phyloP scores from a whole-genome alignment of 306 rosid species.

The Hippophae tibetana region DNA sequence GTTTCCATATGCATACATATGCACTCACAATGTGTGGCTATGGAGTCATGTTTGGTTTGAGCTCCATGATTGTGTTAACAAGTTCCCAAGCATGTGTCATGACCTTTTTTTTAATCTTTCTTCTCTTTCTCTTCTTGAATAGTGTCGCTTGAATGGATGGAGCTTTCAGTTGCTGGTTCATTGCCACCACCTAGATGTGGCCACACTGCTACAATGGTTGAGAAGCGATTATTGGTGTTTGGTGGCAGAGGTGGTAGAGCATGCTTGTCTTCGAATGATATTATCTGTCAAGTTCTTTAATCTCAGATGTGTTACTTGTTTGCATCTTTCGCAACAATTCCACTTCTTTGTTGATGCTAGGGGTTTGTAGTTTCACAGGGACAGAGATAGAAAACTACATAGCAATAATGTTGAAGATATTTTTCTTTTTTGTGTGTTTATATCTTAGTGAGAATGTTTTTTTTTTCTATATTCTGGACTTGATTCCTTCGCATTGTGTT shows the following conservation, averaged over 20 bases:
- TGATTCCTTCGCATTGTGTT: no score
- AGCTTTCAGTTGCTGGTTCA: conserved; percentile 68
- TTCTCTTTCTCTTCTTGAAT: background rate
- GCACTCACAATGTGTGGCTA: background rate
- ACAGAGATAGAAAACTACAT: no score
- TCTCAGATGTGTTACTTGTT: no score
- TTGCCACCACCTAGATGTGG: conserved; percentile 95
- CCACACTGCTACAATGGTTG: conserved; percentile 85
- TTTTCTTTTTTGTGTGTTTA: no score
- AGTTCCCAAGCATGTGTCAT: conserved; percentile 13
- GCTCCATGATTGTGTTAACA: conserved; percentile 4
- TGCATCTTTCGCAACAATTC: no score
- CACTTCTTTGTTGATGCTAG: no score
- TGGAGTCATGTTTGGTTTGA: background rate
- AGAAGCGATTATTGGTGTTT: conserved; percentile 78
- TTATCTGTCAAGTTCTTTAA: background rate
- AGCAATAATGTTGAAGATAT: no score
- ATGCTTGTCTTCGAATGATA: conserved; percentile 12
- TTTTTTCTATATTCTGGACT: no score
- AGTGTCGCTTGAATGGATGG: conserved; percentile 95
- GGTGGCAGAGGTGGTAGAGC: conserved; percentile 83
- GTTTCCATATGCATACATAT: background rate
- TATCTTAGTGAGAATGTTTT: no score
- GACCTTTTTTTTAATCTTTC: conserved; percentile 7
- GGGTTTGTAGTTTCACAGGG: no score